phyloP scores from a whole-genome alignment of 1,284 basidiomycete species.

The Cutaneotrichosporon cyanovorans region DNA sequence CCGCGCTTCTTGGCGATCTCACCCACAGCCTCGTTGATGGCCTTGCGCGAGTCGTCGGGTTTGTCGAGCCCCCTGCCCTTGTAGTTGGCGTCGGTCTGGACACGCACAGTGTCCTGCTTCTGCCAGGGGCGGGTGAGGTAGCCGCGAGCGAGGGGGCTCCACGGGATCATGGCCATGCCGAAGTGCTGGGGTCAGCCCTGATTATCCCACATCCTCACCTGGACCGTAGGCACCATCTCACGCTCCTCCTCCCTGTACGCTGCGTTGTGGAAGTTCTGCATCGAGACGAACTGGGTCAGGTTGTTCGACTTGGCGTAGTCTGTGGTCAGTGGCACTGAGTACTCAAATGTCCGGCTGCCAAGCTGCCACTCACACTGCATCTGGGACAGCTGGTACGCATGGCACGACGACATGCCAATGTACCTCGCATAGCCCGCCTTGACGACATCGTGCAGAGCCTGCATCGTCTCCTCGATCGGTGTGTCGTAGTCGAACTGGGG shows the following conservation, averaged over 20 bases:
- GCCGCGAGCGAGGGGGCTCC: constrained; percentile 37
- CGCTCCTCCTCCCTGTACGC: constrained; percentile 55
- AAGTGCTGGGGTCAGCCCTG: constrained; percentile 22
- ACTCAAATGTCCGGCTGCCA: too few relatives aligned
- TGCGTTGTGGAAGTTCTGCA: constrained; percentile 56
- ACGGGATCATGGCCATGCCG: constrained; percentile 44
- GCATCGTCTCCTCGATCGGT: constrained; percentile 59
- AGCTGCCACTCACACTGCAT: constrained; percentile 45
- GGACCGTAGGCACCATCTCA: constrained; percentile 56
- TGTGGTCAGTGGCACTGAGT: constrained; percentile 16
- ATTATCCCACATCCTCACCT: constrained; percentile 16
- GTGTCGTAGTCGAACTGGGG: constrained; percentile 53
- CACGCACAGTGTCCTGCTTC: constrained; percentile 20
- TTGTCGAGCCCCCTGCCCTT: constrained; percentile 7
- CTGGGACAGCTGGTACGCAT: constrained; percentile 45
- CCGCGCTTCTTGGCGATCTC: constrained; percentile 52
- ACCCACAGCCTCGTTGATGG: constrained; percentile 48
- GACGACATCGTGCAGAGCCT: constrained; percentile 62
- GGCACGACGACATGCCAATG: constrained; percentile 55
- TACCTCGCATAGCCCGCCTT: constrained; percentile 59
- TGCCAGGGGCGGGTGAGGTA: constrained; percentile 27
- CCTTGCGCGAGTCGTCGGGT: constrained; percentile 17
- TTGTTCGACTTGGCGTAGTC: constrained; percentile 49
- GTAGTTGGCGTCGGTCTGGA: constrained; percentile 19
- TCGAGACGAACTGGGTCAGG: constrained; percentile 59